Evolutionary conservation across 1,284 basidiomycete genomes (phyloP).

Genomic region (Retiboletus fuscus): DNA sequence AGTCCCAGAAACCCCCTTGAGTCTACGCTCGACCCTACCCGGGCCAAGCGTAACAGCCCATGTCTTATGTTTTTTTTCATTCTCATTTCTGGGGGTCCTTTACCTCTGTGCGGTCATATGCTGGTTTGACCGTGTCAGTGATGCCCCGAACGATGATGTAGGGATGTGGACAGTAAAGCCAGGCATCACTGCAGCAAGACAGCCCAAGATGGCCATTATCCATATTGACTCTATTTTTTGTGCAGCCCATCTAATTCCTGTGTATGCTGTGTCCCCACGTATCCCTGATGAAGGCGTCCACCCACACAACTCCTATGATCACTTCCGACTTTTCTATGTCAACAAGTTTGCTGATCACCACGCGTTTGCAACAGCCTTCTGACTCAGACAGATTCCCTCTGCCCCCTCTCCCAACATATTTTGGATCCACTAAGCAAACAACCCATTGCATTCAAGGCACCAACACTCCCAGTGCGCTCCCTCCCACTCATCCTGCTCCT

Average conservation of each 20-base stretch:
- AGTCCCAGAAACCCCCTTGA: no score
- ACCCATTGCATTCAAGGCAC: no score
- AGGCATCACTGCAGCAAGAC: not conserved
- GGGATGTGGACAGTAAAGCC: not conserved
- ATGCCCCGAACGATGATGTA: not conserved
- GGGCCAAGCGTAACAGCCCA: no score
- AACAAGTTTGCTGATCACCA: no score
- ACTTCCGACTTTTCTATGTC: no score
- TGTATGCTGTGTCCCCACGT: not conserved
- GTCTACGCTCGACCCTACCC: no score
- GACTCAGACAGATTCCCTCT: no score
- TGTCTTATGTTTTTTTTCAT: conserved; percentile 5
- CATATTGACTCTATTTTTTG: not conserved
- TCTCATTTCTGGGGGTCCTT: not conserved
- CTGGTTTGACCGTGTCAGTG: not conserved
- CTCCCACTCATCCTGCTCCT: conserved; percentile 60
- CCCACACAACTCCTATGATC: no score
- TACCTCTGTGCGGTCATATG: not conserved
- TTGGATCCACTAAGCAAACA: no score
- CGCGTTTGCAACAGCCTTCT: no score
- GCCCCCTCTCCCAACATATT: no score
- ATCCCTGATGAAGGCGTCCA: no score
- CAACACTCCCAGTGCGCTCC: conserved; percentile 14
- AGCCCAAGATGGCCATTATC: not conserved
- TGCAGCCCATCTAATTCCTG: not conserved